A percentile compares a stretch with the other conserved stretches of the same genome.
Evolutionary conservation across 2,329 filamentous ascomycete species (phyloP).

Genomic region (Alternaria novae-zelandiae): DNA sequence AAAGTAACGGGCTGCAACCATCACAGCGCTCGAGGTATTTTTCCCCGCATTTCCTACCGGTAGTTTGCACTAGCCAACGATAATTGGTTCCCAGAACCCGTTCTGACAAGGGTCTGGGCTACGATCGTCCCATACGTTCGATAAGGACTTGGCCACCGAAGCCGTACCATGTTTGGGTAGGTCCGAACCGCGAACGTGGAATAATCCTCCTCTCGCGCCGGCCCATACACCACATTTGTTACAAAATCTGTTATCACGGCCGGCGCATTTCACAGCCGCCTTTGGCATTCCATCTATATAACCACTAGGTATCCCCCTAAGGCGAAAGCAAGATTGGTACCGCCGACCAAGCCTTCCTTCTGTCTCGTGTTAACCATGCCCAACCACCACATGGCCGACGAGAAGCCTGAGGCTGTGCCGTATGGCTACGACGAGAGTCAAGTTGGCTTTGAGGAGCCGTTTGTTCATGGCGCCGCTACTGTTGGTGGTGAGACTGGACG

Average conservation of each 20-base stretch:
- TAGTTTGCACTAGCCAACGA: constrained; percentile 24
- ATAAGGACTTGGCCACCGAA: constrained; percentile 2
- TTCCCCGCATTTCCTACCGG: constrained; percentile 19
- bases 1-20: constrained; percentile 3
- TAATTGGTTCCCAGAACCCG: constrained; percentile 32
- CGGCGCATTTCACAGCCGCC: neutral
- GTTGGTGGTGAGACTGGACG: constrained; percentile 36
- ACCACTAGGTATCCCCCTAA: neutral
- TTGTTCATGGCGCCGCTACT: constrained; percentile 35
- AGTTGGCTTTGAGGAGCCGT: constrained; percentile 27
- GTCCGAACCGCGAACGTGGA: constrained; percentile 1
- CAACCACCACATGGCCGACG: constrained; percentile 30
- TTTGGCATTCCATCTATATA: constrained; percentile 13
- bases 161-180: neutral
- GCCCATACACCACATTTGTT: constrained; percentile 7
- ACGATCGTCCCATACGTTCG: constrained; percentile 5
- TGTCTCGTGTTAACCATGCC: constrained; percentile 21
- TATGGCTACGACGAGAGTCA: constrained; percentile 27
- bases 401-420: constrained; percentile 26
- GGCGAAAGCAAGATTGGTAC: constrained; percentile 1
- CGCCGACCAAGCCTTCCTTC: neutral
- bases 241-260: constrained; percentile 19
- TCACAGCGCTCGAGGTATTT: constrained; percentile 4
- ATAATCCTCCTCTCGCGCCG: neutral
- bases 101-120: constrained; percentile 6